Conservation (phyloP, 768 basidiomycete genomes). For the Tylopilus subfusipes region DNA sequence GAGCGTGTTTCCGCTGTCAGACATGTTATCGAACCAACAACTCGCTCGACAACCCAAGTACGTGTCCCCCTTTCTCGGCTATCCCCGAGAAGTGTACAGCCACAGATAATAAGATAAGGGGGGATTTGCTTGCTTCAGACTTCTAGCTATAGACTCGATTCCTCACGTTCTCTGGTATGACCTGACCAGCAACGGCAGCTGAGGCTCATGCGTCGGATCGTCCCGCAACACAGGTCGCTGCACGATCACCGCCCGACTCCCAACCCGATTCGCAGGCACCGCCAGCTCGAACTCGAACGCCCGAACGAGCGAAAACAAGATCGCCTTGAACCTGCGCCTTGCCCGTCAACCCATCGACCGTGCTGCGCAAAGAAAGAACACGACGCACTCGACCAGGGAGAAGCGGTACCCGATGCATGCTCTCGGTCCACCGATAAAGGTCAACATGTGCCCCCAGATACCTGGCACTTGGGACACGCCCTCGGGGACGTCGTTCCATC, state of each 20-base stretch:
- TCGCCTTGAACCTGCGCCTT: constrained; percentile 36
- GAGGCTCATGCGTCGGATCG: constrained; percentile 37
- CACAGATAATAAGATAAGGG: not conserved
- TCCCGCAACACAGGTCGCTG: constrained; percentile 42
- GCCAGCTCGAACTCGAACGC: constrained; percentile 52
- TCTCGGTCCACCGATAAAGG: constrained; percentile 64
- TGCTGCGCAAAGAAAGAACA: too few species aligned
- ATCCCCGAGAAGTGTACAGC: not conserved
- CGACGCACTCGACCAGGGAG: constrained; percentile 44
- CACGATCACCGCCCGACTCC: constrained; percentile 29
- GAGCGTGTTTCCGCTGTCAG: constrained; percentile 45
- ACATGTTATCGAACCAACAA: constrained; percentile 35
- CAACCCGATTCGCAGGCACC: constrained; percentile 43
- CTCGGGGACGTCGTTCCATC: constrained; percentile 52
- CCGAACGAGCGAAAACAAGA: constrained; percentile 49
- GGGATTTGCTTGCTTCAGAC: too few species aligned
- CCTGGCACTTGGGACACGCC: constrained; percentile 48
- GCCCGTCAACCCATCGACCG: too few species aligned
- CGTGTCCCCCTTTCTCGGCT: not conserved
- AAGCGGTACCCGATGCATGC: too few species aligned
- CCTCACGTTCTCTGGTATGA: not conserved
- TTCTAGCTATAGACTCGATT: too few species aligned
- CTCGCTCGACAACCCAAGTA: not conserved
- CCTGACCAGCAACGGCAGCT: constrained; percentile 39
- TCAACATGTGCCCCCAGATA: constrained; percentile 55